A percentile compares a stretch with the other conserved stretches of the same genome.
Evolutionary conservation across 2,329 filamentous ascomycete genomes (phyloP).

Genomic region (Boeremia lycopersici): DNA sequence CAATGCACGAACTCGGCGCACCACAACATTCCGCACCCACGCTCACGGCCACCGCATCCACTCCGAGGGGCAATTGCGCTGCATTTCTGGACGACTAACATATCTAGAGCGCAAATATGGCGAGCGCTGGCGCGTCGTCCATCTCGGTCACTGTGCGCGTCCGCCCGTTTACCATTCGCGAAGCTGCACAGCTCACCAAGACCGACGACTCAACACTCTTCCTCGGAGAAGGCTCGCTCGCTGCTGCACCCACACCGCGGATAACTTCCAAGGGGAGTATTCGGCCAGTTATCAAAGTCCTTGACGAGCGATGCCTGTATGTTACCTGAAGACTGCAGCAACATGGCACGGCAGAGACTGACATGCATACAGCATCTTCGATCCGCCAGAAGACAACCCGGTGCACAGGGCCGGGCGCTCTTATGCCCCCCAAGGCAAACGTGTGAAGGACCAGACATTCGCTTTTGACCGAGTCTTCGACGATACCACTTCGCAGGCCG

Average conservation of each 20-base stretch:
- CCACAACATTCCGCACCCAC: conserved; percentile 34
- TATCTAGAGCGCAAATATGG: conserved; percentile 36
- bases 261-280: conserved; percentile 80
- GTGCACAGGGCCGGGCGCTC: conserved; percentile 86
- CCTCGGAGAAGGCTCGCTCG: conserved; percentile 94
- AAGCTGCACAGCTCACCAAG: conserved; percentile 86
- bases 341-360: conserved; percentile 19
- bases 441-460: conserved; percentile 96
- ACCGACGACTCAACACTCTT: conserved; percentile 87
- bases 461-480: conserved; percentile 97
- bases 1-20: conserved; percentile 10
- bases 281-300: conserved; percentile 89
- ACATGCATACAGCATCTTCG: conserved; percentile 75
- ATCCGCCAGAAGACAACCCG: conserved; percentile 93
- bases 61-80: conserved; percentile 20
- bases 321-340: conserved; percentile 38
- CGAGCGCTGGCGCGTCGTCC: conserved; percentile 54
- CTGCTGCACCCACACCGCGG: conserved; percentile 83
- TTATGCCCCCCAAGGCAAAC: conserved; percentile 74
- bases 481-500: conserved; percentile 87
- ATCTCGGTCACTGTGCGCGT: conserved; percentile 64
- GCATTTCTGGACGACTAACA: conserved; percentile 16
- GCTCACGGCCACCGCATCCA: conserved; percentile 20
- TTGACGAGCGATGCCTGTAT: conserved; percentile 95
- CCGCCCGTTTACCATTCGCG: conserved; percentile 77